Percentiles rank a stretch among this genome's conserved stretches.
Conservation (phyloP, 1,284 basidiomycete species). For the Tranzscheliella williamsii region DNA sequence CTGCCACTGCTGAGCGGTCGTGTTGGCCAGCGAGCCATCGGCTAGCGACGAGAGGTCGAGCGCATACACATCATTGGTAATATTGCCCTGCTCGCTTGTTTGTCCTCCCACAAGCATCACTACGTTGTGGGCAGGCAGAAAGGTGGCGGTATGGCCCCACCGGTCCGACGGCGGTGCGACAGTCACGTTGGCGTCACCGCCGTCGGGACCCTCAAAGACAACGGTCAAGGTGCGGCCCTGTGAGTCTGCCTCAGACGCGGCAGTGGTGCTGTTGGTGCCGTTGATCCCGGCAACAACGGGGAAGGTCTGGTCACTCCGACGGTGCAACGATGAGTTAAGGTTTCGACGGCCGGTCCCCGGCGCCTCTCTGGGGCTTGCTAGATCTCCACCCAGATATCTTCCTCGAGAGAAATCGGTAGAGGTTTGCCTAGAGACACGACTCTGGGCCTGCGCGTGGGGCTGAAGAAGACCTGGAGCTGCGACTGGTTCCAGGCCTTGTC, state of each 20-base stretch:
- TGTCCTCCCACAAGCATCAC: constrained; percentile 56
- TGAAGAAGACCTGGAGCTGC: constrained; percentile 12
- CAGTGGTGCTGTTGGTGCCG: not conserved
- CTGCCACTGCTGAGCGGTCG: constrained; percentile 5
- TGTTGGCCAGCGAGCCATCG: constrained; percentile 14
- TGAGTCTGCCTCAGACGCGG: not conserved
- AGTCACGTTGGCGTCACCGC: constrained; percentile 4
- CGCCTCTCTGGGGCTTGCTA: constrained; percentile 1
- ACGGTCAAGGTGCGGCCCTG: constrained; percentile 13
- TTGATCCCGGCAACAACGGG: constrained; percentile 19
- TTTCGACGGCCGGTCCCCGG: constrained; percentile 3
- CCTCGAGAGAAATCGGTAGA: constrained; percentile 2
- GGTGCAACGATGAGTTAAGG: constrained; percentile 4
- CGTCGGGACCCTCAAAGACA: constrained; percentile 13
- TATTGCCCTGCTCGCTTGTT: constrained; percentile 22
- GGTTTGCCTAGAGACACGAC: not conserved
- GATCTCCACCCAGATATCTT: constrained; percentile 27
- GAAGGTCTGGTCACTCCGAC: constrained; percentile 15
- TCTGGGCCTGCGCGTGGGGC: not conserved
- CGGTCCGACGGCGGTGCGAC: constrained; percentile 9
- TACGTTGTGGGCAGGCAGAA: constrained; percentile 16
- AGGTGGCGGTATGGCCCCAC: constrained; percentile 34
- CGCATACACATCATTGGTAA: constrained; percentile 46
- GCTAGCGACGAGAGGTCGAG: constrained; percentile 35
- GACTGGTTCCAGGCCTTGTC: constrained; percentile 10